phyloP scores from a whole-genome alignment of 345 rosid genomes.

The Pugionium cornutum region DNA sequence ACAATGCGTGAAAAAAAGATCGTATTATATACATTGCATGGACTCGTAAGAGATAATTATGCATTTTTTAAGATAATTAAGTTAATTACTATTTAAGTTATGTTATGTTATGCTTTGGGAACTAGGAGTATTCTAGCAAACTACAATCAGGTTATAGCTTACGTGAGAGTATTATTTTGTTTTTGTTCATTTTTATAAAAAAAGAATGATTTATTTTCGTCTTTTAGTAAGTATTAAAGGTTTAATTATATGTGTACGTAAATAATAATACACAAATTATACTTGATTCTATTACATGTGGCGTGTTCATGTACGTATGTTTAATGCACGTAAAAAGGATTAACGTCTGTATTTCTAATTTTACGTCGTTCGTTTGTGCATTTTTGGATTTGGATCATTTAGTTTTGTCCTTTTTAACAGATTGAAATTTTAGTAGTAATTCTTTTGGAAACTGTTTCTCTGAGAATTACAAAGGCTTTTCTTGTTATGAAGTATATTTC shows the following conservation, averaged over 20 bases:
- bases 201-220: not conserved
- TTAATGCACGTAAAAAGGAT: conserved; percentile 27
- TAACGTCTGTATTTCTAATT: conserved; percentile 31
- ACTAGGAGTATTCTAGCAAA: conserved; percentile 34
- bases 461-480: not conserved
- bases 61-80: conserved; percentile 20
- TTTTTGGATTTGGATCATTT: conserved; percentile 28
- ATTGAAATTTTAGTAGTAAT: not conserved
- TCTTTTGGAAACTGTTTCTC: too few relatives aligned
- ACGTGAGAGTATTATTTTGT: conserved; percentile 13
- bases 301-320: conserved; percentile 35
- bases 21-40: conserved; percentile 29
- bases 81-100: conserved; percentile 31
- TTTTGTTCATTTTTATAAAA: too few relatives aligned
- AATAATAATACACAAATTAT: conserved; percentile 31
- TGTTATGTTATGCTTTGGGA: conserved; percentile 25
- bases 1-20: conserved; percentile 6
- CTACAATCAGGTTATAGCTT: conserved; percentile 21
- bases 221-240: conserved; percentile 34
- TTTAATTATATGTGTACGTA: conserved; percentile 32
- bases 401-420: conserved; percentile 14
- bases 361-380: conserved; percentile 35
- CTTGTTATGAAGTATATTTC: not conserved
- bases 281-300: conserved; percentile 25
- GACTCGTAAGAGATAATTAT: conserved; percentile 27